Base-by-base conservation (phyloP, 73 alveolate genomes). In the Effrenium voratum region DNA sequence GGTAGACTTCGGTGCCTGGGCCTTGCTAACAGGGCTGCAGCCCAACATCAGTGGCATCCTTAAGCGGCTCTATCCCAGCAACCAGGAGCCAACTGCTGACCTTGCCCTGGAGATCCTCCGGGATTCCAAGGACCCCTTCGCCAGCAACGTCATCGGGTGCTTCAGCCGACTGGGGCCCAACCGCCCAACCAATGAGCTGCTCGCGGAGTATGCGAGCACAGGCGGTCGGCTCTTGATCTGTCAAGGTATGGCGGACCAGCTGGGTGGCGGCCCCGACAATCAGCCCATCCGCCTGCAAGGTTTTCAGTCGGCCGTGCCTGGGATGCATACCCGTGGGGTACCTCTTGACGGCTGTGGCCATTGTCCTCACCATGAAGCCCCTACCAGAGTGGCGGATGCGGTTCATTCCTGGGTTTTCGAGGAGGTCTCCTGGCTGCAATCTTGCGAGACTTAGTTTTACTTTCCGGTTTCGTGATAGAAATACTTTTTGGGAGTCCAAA, bases 101-200 rank as follows among this genome's bases (percentile, higher is more conserved):
- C 46, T 90, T 73, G 97, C 97, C 3, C 32, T 36, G 3, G 97
- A 90, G 46, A 90, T 90, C 87, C 43, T 90, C 41, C 97, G 97
- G 22, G 97, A 90, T 76, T 90, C 97, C 40, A 75, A 90, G 97
- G 97, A 90, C 63, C 97, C 97, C 12, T 90, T 90, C 41, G 97
- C 97, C 97, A 90, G 97, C 87, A 90, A 90, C 66, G 97, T 90
- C 81, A 90, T 90, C 43, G 97, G 97, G 26, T 90, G 97, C 57
- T 90, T 90, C 88, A 68, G 88, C 52, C 97, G 97, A 40, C 97
- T 90, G 0, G 97, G 97, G 12, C 97, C 97, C 28, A 90, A 90
- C 26, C 97, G 97, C 45, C 97, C 97, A 19, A 50, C 77, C 43
- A 90, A 90, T 47, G 97, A 82, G 34, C 92, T 82, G 3, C 92